Conservation (phyloP, 2,329 filamentous ascomycete species). For the Calonectria pseudoreteaudii region DNA sequence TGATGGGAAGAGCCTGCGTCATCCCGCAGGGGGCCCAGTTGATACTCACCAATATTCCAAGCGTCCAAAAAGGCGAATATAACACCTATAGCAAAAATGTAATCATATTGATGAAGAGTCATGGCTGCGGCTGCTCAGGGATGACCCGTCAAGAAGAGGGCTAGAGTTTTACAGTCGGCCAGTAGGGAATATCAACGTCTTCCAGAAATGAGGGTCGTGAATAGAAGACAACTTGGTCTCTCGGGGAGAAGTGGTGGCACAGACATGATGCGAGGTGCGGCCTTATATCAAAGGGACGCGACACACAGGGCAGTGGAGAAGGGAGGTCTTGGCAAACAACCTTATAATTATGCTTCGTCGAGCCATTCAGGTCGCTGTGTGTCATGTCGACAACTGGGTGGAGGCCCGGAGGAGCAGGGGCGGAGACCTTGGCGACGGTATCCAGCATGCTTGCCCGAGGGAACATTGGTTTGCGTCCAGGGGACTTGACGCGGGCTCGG, state of each 20-base stretch:
- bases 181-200: constrained; percentile 3
- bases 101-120: constrained; percentile 65
- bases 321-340: constrained; percentile 40
- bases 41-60: constrained; percentile 68
- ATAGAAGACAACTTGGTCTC: constrained; percentile 18
- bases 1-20: not conserved
- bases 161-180: not conserved
- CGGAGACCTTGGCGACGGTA: constrained; percentile 9
- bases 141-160: not conserved
- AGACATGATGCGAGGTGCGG: constrained; percentile 8
- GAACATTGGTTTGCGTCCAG: constrained; percentile 8
- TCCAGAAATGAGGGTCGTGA: constrained; percentile 27
- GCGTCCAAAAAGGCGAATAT: constrained; percentile 74
- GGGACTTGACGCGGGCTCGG: constrained; percentile 10
- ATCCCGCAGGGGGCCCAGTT: no score
- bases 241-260: not conserved
- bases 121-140: constrained; percentile 16
- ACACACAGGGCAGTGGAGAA: constrained; percentile 15
- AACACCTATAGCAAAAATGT: constrained; percentile 73
- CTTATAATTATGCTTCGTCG: constrained; percentile 43
- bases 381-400: not conserved
- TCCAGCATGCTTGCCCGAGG: not conserved
- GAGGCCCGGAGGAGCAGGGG: not conserved
- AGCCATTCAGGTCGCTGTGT: constrained; percentile 7
- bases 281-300: constrained; percentile 37